Evolutionary conservation across 306 rosid species (phyloP), one percentile per base, ranked within the genome.

Genomic region (Benincasa hispida): DNA sequence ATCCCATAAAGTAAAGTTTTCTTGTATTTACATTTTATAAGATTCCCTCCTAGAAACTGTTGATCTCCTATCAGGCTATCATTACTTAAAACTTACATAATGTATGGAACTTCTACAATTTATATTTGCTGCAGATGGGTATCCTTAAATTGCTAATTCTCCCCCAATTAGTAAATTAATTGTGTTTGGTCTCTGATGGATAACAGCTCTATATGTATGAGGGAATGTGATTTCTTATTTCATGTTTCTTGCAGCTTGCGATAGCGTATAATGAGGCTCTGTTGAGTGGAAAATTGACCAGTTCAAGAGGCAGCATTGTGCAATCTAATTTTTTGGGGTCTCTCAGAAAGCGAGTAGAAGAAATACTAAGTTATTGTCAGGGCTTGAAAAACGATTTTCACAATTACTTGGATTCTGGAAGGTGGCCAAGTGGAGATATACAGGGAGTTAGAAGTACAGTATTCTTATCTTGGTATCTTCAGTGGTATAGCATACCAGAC

Each of bases 391-490:
- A 89, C 25, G 89, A 90, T 86, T 82, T 91, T 65, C 80, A 77
- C 37, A 85, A 78, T 75, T 94, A 94, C 76, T 76, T 91, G 87
- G 86, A 83, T 65, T 79, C 78, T 6, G 91, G 98, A 78, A 89
- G 76, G 82, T 90, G 97, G 96, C 96, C 97, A n/a, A 84, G 75
- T 12, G 87, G 83, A 65, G 89, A 88, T 61, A 70, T 81, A n/a
- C 83, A 72, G 34, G 82, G 84, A 77, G 83, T 82, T 60, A 85
- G 77, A 76, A 88, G 88, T 41, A 55, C 88, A 12, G 76, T 91
- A 28, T 90, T 91, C 81, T 93, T 91, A 79, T 88, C 98, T 80
- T 89, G 96, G 92, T 90, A 81, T 83, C 94, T 89, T 78, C 96
- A 90, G 81, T 94, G 98, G 97, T 94, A 80, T 80, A 85, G 85